These are phyloP conservation scores for Populus alba DNA, from an alignment of 345 rosid genomes.

Conservation along the genomic window DNA sequence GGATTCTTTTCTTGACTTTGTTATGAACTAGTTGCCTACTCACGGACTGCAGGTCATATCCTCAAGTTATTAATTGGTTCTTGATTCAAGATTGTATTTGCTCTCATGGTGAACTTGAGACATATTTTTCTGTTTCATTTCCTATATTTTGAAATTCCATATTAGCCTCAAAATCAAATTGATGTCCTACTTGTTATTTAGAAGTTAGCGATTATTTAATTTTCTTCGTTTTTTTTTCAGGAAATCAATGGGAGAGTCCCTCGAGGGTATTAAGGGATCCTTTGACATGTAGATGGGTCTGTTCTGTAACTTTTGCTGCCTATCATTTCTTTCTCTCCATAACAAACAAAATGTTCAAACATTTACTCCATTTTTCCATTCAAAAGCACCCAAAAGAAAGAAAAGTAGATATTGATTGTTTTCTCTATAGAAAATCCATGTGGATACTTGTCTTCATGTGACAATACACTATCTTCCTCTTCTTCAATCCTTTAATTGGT, in stretches of 20 bases:
- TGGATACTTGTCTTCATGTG: no score
- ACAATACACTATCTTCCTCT: no score
- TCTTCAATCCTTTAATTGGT: no score
- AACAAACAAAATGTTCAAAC: no score
- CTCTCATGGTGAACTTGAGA: no score
- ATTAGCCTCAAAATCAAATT: not conserved
- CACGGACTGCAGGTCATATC: not conserved
- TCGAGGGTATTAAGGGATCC: conserved; percentile 50
- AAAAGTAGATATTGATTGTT: no score
- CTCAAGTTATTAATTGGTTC: not conserved
- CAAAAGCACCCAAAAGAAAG: no score
- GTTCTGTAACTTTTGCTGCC: no score
- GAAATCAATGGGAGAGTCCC: conserved; percentile 54
- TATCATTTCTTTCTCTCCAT: no score
- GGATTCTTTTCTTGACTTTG: not conserved
- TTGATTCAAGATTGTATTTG: no score
- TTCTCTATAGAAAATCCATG: no score
- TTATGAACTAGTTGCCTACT: not conserved
- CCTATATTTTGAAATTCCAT: not conserved
- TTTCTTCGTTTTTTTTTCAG: conserved; percentile 20
- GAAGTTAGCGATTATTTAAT: not conserved
- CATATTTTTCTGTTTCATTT: not conserved
- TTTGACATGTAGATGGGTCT: conserved; percentile 19
- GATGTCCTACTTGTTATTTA: not conserved
- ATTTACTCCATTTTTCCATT: no score